Base-by-base conservation (phyloP, 805 yeast species). In the Candida quercuum region DNA sequence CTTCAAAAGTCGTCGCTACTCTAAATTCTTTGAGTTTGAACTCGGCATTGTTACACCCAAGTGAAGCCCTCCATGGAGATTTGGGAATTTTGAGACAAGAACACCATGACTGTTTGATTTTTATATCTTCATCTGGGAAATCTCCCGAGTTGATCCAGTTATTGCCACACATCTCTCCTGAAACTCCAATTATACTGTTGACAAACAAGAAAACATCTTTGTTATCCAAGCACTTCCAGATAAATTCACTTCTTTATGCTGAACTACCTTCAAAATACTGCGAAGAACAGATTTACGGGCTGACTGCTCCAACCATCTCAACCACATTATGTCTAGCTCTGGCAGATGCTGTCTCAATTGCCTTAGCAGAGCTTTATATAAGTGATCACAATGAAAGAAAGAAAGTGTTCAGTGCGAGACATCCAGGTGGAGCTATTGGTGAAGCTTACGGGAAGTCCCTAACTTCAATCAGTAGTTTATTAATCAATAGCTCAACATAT, bases 361-460 rank as follows among this genome's bases (percentile, higher is more conserved):
- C 95, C 0, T 61, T 88, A 18, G 72, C 80, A 34, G 93, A 86
- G 52, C 55, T 81, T 52, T 71, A 80, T 37, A 77, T 78, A 38
- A 63, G 64, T 8, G 87, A 86, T 51, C 58, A 67, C 22, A 57
- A 62, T 26, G 63, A 67, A 39, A 65, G 95, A 29, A 71, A 69
- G 44, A 61, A 57, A 40, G 59, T 70, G 26, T 87, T 87, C 59
- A 79, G 82, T 8, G 72, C 72, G 43, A 73, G 81, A 53, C 96
- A 87, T 52, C 96, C 96, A 2, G 96, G 96, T 16, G 96, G 96
- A 14, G 83, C 93, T 2, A 86, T 87, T 52, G 96, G 96, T 13
- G 66, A 65, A 37, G 64, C 69, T 6, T 70, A 63, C 40, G 46
- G 49, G 2, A 38, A 35, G 16, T 36, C 47, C 9, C 15, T 45